Base-by-base conservation (phyloP, 2,329 filamentous ascomycete genomes). In the Fusarium ambrosium region DNA sequence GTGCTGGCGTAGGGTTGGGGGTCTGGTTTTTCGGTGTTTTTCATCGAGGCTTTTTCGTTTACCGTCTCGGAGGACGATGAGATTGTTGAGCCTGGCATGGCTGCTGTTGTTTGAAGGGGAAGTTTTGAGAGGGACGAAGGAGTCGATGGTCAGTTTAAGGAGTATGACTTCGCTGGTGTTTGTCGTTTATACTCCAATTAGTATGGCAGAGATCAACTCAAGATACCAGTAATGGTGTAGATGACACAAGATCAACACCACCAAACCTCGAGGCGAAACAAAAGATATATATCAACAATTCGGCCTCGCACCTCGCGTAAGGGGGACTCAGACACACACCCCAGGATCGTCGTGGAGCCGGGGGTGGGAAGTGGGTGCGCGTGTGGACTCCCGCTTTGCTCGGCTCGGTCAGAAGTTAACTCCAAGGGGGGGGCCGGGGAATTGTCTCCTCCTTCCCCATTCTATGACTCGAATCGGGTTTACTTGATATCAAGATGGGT, bases 31-130 rank as follows among this genome's bases (percentile, higher is more conserved):
- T 73, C 68, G 5, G 43, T 43, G 22, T 76, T 66, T 20, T 34
- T 22, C 4, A 64, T 39, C 27, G 62, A 71, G 59, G 37, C 48
- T 24, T 72, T 72, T 56, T 80, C 78, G 60, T 74, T 72, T 45
- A 74, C 68, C 18, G 79, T 80, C 63, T 72, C 73, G 6, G 79
- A 80, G 45, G 79, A 79, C 55, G 78, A 79, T 20, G 77, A 75
- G 51, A 41, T 68, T 29, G 68, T 74, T 69, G 79, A 79, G 41
- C 69, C 65, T 48, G 72, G 32, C 79, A 80, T 80, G 27, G n/a
- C 61, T 66, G 43, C 27, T 37, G 51, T 39, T n/a, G 11, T 22
- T 61, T 22, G 9, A 13, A 10, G 41, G 9, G 18, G 37, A 41
- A 4, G 27, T 18, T 60, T n/a, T 20, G 16, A 48, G 13, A 14